phyloP scores from a whole-genome alignment of 2,329 filamentous ascomycete genomes.

The Penicillium sp. region DNA sequence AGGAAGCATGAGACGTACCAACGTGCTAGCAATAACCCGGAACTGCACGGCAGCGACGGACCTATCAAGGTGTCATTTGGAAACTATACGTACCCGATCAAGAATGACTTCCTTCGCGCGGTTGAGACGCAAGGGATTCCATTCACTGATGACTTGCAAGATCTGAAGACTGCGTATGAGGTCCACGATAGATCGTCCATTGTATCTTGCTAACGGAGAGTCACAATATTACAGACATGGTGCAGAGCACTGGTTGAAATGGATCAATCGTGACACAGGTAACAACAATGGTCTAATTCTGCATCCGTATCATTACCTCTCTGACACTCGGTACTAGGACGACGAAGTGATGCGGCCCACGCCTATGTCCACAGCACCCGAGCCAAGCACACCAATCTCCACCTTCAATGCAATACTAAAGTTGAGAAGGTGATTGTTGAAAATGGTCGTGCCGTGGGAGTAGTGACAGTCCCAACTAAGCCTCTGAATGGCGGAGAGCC shows the following conservation, averaged over 20 bases:
- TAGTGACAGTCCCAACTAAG: slow-evolving; percentile 70
- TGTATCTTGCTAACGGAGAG: background rate
- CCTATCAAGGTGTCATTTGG: slow-evolving; percentile 82
- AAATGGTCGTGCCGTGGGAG: slow-evolving; percentile 68
- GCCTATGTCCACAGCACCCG: slow-evolving; percentile 76
- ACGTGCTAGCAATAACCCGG: slow-evolving; percentile 60
- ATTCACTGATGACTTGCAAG: slow-evolving; percentile 73
- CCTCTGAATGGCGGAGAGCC: slow-evolving; percentile 58
- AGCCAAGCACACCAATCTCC: slow-evolving; percentile 67
- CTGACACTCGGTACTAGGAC: slow-evolving; percentile 54
- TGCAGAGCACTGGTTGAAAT: slow-evolving; percentile 81
- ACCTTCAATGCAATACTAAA: slow-evolving; percentile 73
- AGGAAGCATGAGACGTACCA: slow-evolving; percentile 81
- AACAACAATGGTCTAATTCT: slow-evolving; percentile 22
- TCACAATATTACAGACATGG: slow-evolving; percentile 50
- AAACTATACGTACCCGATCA: slow-evolving; percentile 78
- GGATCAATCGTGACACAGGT: slow-evolving; percentile 68
- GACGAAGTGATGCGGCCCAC: slow-evolving; percentile 74
- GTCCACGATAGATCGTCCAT: background rate
- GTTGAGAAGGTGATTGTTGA: slow-evolving; percentile 75
- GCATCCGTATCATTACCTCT: background rate
- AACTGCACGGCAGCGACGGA: slow-evolving; percentile 71
- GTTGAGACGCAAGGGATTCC: slow-evolving; percentile 73
- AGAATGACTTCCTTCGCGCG: slow-evolving; percentile 75
- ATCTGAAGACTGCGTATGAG: slow-evolving; percentile 52